These are phyloP conservation scores for Hypocrella siamensis DNA, from an alignment of 2,329 filamentous ascomycete genomes.

Conservation along the genomic window DNA sequence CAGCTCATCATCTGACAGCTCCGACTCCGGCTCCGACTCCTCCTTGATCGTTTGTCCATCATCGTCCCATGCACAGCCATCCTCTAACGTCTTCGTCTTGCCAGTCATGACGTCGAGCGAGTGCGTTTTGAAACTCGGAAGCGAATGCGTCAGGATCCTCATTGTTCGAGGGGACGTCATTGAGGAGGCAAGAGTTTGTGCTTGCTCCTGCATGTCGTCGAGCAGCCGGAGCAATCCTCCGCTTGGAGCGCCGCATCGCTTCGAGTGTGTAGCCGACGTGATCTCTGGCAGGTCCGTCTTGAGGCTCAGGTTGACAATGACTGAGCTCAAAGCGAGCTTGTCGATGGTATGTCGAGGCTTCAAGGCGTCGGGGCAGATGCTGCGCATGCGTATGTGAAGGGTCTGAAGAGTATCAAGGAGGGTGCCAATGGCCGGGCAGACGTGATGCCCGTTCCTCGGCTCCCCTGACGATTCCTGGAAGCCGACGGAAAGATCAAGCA, in stretches of 20 bases:
- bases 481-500: slow-evolving; percentile 5
- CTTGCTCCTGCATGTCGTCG: slow-evolving; percentile 5
- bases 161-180: slow-evolving; percentile 6
- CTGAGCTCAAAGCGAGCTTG: slow-evolving; percentile 3
- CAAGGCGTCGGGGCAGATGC: slow-evolving; percentile 7
- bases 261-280: slow-evolving; percentile 6
- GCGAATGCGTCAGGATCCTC: slow-evolving; percentile 7
- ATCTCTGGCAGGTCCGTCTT: slow-evolving; percentile 1
- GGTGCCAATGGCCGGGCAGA: slow-evolving; percentile 7
- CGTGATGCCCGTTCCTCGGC: slow-evolving; percentile 1
- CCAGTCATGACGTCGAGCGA: slow-evolving; percentile 8
- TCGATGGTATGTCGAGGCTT: slow-evolving; percentile 4
- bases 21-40: slow-evolving; percentile 5
- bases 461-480: slow-evolving; percentile 2
- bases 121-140: slow-evolving; percentile 5
- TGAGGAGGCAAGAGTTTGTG: slow-evolving; percentile 4
- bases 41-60: slow-evolving; percentile 6
- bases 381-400: slow-evolving; percentile 7
- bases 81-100: slow-evolving; percentile 7
- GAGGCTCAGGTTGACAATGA: slow-evolving; percentile 7
- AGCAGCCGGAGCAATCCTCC: slow-evolving; percentile 5
- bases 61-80: slow-evolving; percentile 6
- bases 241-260: slow-evolving; percentile 2
- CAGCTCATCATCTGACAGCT: slow-evolving; percentile 5
- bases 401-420: slow-evolving; percentile 6